A percentile compares a stretch with the other conserved stretches of the same genome.
phyloP scores from a whole-genome alignment of 352 stramenopile genomes.

The Thalassiosira livingstoniorum region DNA sequence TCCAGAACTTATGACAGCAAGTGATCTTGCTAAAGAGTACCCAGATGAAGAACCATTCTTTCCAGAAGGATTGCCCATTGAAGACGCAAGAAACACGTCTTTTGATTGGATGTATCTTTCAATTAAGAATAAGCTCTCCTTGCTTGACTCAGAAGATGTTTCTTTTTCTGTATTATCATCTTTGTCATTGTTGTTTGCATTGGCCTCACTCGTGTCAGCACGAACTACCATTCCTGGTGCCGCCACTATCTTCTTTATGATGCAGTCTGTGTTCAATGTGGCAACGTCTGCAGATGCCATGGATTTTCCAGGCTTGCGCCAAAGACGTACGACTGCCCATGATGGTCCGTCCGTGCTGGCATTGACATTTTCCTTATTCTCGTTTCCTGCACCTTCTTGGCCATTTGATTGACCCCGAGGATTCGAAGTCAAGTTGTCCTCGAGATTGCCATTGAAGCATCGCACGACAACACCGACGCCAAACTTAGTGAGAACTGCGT shows the following conservation, averaged over 20 bases:
- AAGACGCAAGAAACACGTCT: constrained; percentile 12
- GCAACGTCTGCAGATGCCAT: constrained; percentile 64
- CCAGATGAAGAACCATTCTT: neutral
- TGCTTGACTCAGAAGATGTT: too few relatives aligned
- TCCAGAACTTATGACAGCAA: constrained; percentile 24
- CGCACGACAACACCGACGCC: constrained; percentile 68
- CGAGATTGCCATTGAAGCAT: constrained; percentile 12
- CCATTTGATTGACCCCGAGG: too few relatives aligned
- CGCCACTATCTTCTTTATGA: constrained; percentile 63
- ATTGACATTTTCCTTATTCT: constrained; percentile 3
- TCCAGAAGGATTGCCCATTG: neutral
- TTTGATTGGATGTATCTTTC: constrained; percentile 14
- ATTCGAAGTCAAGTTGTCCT: too few relatives aligned
- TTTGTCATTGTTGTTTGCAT: neutral
- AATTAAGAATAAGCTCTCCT: constrained; percentile 23
- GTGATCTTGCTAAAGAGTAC: constrained; percentile 17
- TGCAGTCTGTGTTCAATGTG: constrained; percentile 28
- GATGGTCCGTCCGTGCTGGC: constrained; percentile 5
- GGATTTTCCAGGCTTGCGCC: constrained; percentile 72
- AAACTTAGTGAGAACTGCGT: constrained; percentile 73
- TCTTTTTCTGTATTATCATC: neutral
- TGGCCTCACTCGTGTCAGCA: constrained; percentile 7
- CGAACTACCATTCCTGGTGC: constrained; percentile 72
- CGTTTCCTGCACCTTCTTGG: neutral
- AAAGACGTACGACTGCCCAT: constrained; percentile 62